phyloP scores from a whole-genome alignment of 345 rosid genomes.

The Adansonia digitata region DNA sequence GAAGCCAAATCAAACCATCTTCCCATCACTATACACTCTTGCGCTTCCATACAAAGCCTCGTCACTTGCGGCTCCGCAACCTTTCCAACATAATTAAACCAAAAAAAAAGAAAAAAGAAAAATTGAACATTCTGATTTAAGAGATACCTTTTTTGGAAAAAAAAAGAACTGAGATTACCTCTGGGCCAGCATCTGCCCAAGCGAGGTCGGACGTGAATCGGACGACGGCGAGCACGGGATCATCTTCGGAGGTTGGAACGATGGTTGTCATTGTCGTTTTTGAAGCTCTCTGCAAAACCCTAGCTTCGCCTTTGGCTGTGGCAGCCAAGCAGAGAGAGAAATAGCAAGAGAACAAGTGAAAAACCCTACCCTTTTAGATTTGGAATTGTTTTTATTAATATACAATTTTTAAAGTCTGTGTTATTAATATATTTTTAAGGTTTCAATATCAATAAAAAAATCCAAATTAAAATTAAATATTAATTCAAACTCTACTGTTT shows the following conservation, averaged over 20 bases:
- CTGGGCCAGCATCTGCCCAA: constrained; percentile 98
- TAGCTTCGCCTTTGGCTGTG: background rate
- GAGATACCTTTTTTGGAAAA: background rate
- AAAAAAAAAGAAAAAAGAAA: background rate
- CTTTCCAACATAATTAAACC: constrained; percentile 24
- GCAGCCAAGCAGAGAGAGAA: constrained; percentile 30
- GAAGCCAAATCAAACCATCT: constrained; percentile 82
- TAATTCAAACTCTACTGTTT: no score
- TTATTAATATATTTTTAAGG: no score
- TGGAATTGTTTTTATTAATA: no score
- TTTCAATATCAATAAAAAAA: no score
- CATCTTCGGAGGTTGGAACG: constrained; percentile 93
- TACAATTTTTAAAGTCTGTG: no score
- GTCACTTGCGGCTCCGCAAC: constrained; percentile 70
- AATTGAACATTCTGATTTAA: background rate
- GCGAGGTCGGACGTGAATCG: constrained; percentile 86
- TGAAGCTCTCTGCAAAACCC: constrained; percentile 16
- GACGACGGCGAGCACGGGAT: constrained; percentile 79
- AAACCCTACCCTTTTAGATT: constrained; percentile 28
- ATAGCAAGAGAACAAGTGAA: background rate
- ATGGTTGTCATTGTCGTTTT: constrained; percentile 60
- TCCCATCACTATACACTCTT: constrained; percentile 49
- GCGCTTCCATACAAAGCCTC: constrained; percentile 77
- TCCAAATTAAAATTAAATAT: no score
- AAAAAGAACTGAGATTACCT: constrained; percentile 34